Conservation (phyloP, 768 basidiomycete species). For the Pholiota microspora region DNA sequence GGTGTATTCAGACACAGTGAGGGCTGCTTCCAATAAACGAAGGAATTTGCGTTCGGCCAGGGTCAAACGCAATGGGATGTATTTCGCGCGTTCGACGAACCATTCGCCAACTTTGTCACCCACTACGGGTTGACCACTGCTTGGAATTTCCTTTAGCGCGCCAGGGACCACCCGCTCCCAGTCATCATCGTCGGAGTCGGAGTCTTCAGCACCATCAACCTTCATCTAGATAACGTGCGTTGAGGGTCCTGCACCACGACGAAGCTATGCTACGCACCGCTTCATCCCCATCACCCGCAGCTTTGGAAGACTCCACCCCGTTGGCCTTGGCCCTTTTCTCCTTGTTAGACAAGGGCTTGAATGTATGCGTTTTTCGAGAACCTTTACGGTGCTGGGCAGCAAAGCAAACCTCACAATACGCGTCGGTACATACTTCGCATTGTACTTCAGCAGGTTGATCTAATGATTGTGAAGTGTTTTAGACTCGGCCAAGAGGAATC, state of each 20-base stretch:
- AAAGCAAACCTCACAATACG: conserved; percentile 85
- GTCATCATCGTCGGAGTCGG: conserved; percentile 39
- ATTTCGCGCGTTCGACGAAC: conserved; percentile 81
- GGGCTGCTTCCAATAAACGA: conserved; percentile 80
- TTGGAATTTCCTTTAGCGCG: conserved; percentile 36
- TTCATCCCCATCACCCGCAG: conserved; percentile 27
- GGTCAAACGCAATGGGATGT: conserved; percentile 76
- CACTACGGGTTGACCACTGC: conserved; percentile 56
- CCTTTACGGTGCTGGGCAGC: conserved; percentile 84
- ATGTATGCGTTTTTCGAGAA: conserved; percentile 61
- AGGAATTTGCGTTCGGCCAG: conserved; percentile 79
- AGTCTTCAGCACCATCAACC: conserved; percentile 30
- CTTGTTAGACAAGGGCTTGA: conserved; percentile 41
- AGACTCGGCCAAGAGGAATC: background rate
- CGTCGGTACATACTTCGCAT: conserved; percentile 71
- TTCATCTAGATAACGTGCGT: conserved; percentile 39
- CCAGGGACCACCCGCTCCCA: conserved; percentile 38
- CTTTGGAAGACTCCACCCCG: conserved; percentile 12
- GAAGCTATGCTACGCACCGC: conserved; percentile 18
- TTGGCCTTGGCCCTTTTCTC: conserved; percentile 29
- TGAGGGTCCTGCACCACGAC: background rate
- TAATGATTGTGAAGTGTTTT: conserved; percentile 24
- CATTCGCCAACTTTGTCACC: conserved; percentile 74
- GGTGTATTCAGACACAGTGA: conserved; percentile 84
- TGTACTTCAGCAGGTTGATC: conserved; percentile 80